Evolutionary conservation across 495 filamentous ascomycete genomes (phyloP), one percentile per base, ranked within the genome.

Genomic region (Podospora tetraspora): DNA sequence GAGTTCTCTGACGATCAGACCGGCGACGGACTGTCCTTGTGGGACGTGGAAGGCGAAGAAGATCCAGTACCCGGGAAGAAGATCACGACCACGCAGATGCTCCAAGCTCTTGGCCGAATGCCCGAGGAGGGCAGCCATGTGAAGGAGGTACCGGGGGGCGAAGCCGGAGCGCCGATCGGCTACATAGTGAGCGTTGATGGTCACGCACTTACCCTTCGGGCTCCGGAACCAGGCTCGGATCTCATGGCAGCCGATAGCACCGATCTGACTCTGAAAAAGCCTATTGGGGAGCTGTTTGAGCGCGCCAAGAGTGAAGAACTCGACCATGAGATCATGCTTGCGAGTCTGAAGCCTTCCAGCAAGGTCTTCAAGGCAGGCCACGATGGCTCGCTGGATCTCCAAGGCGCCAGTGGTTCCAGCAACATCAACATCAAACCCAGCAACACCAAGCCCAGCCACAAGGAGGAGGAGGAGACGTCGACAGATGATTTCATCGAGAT

Each of bases 41-140:
- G 75, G 29, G 79, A 81, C 19, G 70, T 78, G 22, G 76, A 76
- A 62, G 71, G 80, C 57, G 71, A 82, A 62, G 79, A 80, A 63
- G 79, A 80, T 62, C 76, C 68, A 52, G 73, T 79, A 23, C 80
- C 80, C 11, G 70, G 71, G 64, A 82, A 77, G 67, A 83, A 82
- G 69, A 76, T 82, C 29, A 80, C 80, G 9, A 82, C 81, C 2
- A 82, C 81, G 63, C 80, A 83, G 64, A 76, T 77, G 5, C 66
- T 83, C 25, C 81, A 77, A 52, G 80, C 78, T 16, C 75, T 83
- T 52, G 75, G 80, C 25, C 77, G 78, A 37, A 79, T 66, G 27
- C 81, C 81, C n/a, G 73, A 79, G 10, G 81, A 82, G 63, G 79
- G 43, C 4, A 52, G 43, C 43, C 43, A 52, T 77, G 30, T 78